phyloP scores from a whole-genome alignment of 305 asterid species.

The Vinca major region DNA sequence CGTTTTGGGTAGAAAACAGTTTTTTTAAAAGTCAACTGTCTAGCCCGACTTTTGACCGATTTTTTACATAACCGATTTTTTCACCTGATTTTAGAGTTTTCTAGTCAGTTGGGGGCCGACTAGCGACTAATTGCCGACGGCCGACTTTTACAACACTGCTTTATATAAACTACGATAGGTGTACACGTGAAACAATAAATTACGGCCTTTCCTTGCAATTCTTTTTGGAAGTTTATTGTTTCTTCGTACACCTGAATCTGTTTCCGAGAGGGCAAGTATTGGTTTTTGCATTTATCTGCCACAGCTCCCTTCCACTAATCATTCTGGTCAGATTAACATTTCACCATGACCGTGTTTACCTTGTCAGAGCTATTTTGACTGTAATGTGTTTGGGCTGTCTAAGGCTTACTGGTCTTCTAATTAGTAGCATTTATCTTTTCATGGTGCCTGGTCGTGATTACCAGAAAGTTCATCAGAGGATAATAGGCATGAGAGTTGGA shows the following conservation, averaged over 20 bases:
- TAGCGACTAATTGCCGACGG: too few relatives aligned
- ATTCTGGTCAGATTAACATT: background rate
- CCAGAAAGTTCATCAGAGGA: conserved; percentile 54
- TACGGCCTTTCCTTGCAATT: background rate
- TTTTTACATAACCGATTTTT: too few relatives aligned
- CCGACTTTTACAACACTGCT: too few relatives aligned
- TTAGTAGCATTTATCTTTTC: conserved; percentile 14
- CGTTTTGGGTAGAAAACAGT: too few relatives aligned
- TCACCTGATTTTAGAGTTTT: too few relatives aligned
- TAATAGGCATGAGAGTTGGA: conserved; percentile 42
- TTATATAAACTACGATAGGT: background rate
- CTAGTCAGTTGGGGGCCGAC: too few relatives aligned
- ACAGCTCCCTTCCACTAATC: background rate
- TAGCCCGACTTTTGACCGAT: too few relatives aligned
- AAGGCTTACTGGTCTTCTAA: background rate
- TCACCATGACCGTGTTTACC: background rate
- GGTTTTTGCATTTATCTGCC: background rate
- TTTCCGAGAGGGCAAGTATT: background rate
- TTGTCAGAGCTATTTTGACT: background rate
- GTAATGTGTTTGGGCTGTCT: background rate
- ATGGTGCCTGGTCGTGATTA: conserved; percentile 17
- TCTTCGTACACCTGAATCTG: background rate
- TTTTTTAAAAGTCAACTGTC: too few relatives aligned
- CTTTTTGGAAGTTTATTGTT: background rate
- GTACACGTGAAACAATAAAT: background rate